Evolutionary conservation across 1,284 basidiomycete genomes (phyloP), one percentile per base, ranked within the genome.

Genomic region (Erythrobasidium hasegawianum): DNA sequence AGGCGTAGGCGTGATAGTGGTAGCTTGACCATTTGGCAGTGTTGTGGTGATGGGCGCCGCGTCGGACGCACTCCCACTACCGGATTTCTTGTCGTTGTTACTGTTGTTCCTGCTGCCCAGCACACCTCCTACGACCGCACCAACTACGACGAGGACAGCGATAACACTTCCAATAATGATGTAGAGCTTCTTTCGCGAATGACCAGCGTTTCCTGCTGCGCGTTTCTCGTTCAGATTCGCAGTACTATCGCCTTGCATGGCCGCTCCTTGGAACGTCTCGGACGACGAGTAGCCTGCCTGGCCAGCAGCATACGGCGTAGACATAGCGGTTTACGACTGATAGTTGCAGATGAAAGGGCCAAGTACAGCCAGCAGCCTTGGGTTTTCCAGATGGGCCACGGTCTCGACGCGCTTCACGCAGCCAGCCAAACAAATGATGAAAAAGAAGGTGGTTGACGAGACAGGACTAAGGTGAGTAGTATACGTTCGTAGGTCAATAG

Each of bases 41-140:
- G 53, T 56, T 7, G 61, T 57, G 1, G 61, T 57, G 27, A 38
- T 33, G 20, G 10, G 5, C 4, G 20, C 41, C 22, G 16, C 41
- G 39, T 38, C 18, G 16, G 43, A 26, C 13, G 62, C 62, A 13
- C 40, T 38, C 8, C 53, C 16, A 8, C 14, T 7, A 20, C 18
- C 39, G 9, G 20, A 62, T 26, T 38, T 20, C 39, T n/a, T 45
- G 40, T 22, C 26, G 33, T 33, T 33, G 33, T 33, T 33, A 26
- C 47, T 29, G 38, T 57, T 57, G 45, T 57, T 50, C 55, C 50
- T 54, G 16, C 47, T 58, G 8, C 41, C 62, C 18, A 65, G 29
- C 0, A 65, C 62, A n/a, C 62, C 62, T 16, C 62, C 62, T 10
- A 65, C 38, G 2, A 65, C 56, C 22, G 62, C 62, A 13, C 62